Percentiles rank a stretch among this genome's conserved stretches.
Evolutionary conservation across 2,329 filamentous ascomycete species (phyloP).

Genomic region (Fusarium marasasianum): DNA sequence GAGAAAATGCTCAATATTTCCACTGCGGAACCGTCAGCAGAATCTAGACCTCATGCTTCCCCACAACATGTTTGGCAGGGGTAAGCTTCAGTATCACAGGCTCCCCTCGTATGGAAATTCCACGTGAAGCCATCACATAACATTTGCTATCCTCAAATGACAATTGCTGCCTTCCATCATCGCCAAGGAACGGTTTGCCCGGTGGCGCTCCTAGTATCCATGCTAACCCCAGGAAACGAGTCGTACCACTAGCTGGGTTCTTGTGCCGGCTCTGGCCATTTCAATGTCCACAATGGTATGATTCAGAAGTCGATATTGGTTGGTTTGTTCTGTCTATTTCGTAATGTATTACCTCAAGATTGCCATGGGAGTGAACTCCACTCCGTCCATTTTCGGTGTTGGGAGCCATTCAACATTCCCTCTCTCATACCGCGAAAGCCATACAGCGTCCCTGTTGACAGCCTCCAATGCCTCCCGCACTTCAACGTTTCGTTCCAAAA

Average conservation of each 20-base stretch:
- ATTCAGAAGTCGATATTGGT: conserved; percentile 11
- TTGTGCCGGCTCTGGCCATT: conserved; percentile 28
- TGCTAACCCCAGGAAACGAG: conserved; percentile 2
- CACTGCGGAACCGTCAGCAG: conserved; percentile 31
- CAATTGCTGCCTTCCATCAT: not conserved
- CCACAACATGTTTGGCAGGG: not conserved
- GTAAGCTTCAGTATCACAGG: not conserved
- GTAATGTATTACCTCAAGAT: conserved; percentile 11
- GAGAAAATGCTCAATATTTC: conserved; percentile 23
- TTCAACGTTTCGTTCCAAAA: conserved; percentile 55
- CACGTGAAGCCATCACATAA: conserved; percentile 23
- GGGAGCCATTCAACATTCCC: conserved; percentile 51
- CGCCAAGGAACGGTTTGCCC: conserved; percentile 5
- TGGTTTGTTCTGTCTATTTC: conserved; percentile 6
- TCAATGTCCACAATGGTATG: conserved; percentile 3
- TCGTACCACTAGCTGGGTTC: conserved; percentile 14
- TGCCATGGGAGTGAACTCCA: conserved; percentile 49
- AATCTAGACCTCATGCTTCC: conserved; percentile 29
- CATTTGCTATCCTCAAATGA: conserved; percentile 1
- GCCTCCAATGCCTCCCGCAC: conserved; percentile 67
- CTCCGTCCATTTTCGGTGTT: conserved; percentile 55
- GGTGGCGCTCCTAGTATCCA: conserved; percentile 27
- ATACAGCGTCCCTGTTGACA: conserved; percentile 79
- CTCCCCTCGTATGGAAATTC: not conserved
- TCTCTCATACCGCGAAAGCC: conserved; percentile 68